These are phyloP conservation scores for Saturnispora diversa DNA, from an alignment of 805 yeast species.

Conservation along the genomic window DNA sequence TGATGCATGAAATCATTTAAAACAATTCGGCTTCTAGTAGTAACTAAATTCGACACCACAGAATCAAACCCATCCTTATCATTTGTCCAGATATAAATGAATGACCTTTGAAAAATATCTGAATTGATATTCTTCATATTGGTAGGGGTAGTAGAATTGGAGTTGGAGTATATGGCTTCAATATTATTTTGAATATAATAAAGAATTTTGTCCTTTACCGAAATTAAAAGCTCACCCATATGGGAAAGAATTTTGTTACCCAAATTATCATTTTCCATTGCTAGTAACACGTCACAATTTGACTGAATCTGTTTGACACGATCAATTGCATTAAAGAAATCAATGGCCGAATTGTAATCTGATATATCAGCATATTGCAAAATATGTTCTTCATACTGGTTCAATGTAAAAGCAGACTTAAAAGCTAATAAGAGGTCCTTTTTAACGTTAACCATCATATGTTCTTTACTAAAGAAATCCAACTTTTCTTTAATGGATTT, in stretches of 20 bases:
- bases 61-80: slow-evolving; percentile 47
- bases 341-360: slow-evolving; percentile 35
- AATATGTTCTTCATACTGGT: slow-evolving; percentile 61
- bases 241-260: slow-evolving; percentile 60
- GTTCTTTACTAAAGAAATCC: slow-evolving; percentile 25
- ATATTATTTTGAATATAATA: slow-evolving; percentile 30
- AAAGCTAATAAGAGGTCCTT: slow-evolving; percentile 45
- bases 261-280: slow-evolving; percentile 56
- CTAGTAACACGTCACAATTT: slow-evolving; percentile 61
- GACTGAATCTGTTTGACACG: slow-evolving; percentile 59
- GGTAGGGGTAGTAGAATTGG: slow-evolving; percentile 10
- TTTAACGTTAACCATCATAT: slow-evolving; percentile 36
- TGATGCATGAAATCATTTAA: slow-evolving; percentile 62
- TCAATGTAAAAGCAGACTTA: slow-evolving; percentile 56
- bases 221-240: slow-evolving; percentile 42
- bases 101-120: slow-evolving; percentile 25
- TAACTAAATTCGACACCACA: slow-evolving; percentile 55
- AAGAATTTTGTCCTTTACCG: slow-evolving; percentile 48
- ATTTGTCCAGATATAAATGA: slow-evolving; percentile 25
- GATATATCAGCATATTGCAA: slow-evolving; percentile 28
- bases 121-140: not conserved
- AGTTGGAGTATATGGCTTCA: slow-evolving; percentile 20
- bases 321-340: slow-evolving; percentile 50
- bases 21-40: slow-evolving; percentile 57
- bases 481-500: slow-evolving; percentile 17